Percentiles rank a stretch among this genome's conserved stretches.
These are phyloP conservation scores for Gynostemma pentaphyllum DNA, from an alignment of 306 rosid species.

Conservation along the genomic window DNA sequence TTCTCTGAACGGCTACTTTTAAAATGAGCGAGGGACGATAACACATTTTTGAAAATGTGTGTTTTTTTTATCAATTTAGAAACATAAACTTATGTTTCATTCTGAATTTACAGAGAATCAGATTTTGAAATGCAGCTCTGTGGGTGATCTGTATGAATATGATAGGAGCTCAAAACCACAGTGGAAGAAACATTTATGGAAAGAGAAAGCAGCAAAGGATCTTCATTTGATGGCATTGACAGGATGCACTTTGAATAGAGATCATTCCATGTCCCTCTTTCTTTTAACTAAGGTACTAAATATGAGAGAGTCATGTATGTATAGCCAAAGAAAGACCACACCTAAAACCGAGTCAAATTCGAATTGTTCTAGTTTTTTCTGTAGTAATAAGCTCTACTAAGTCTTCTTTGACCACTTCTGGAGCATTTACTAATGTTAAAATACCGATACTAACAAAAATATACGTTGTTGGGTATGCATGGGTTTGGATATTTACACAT, in stretches of 20 bases:
- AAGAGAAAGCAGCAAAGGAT: constrained; percentile 33
- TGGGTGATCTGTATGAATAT: constrained; percentile 78
- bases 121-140: constrained; percentile 45
- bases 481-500: too few species aligned
- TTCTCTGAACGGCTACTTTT: too few species aligned
- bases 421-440: too few species aligned
- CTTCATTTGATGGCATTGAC: constrained; percentile 37
- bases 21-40: not conserved
- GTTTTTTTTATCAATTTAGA: not conserved
- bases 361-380: too few species aligned
- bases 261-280: constrained; percentile 66
- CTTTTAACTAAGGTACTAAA: constrained; percentile 73
- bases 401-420: too few species aligned
- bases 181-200: constrained; percentile 86
- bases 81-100: not conserved
- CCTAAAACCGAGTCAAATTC: too few species aligned
- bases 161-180: constrained; percentile 69
- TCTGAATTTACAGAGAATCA: constrained; percentile 16
- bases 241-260: constrained; percentile 50
- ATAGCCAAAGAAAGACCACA: not conserved
- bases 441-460: too few species aligned
- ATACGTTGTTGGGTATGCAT: too few species aligned
- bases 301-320: not conserved
- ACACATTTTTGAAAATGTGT: not conserved
- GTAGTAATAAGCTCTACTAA: too few species aligned